phyloP scores from a whole-genome alignment of 192 early-diverging fungal genomes.

The Nowakowskiella sp. region DNA sequence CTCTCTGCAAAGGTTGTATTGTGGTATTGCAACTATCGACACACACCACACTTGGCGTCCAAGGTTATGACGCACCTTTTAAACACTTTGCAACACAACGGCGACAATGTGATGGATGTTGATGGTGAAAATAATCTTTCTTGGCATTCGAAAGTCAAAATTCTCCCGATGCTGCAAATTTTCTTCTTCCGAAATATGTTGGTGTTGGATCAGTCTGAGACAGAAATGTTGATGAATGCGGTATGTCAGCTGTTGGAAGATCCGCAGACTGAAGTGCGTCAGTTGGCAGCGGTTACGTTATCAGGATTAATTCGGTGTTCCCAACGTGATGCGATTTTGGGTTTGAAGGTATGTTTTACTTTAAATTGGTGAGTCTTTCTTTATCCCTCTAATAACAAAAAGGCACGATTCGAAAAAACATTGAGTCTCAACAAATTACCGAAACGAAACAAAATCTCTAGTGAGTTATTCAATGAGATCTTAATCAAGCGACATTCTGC shows the following conservation, averaged over 20 bases:
- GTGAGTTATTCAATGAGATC: slow-evolving; percentile 11
- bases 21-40: slow-evolving; percentile 41
- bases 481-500: slow-evolving; percentile 74
- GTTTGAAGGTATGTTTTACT: slow-evolving; percentile 30
- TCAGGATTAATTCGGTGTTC: slow-evolving; percentile 74
- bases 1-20: slow-evolving; percentile 41
- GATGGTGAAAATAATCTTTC: slow-evolving; percentile 3
- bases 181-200: slow-evolving; percentile 81
- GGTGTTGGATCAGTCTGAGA: slow-evolving; percentile 49
- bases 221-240: slow-evolving; percentile 56
- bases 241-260: slow-evolving; percentile 65
- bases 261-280: slow-evolving; percentile 80
- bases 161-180: slow-evolving; percentile 76
- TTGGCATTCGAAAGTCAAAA: slow-evolving; percentile 77
- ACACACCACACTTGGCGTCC: slow-evolving; percentile 44
- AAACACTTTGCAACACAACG: slow-evolving; percentile 34
- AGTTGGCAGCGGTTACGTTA: slow-evolving; percentile 65
- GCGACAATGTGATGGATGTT: slow-evolving; percentile 1
- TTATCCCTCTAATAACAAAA: not conserved
- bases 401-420: slow-evolving; percentile 12
- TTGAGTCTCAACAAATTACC: slow-evolving; percentile 9
- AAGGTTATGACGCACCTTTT: slow-evolving; percentile 49
- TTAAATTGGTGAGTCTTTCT: slow-evolving; percentile 5
- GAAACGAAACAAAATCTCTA: not conserved
- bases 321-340: slow-evolving; percentile 51